Conservation (phyloP, 2,329 filamentous ascomycete genomes). For the Ceratocystis diversiconidia region DNA sequence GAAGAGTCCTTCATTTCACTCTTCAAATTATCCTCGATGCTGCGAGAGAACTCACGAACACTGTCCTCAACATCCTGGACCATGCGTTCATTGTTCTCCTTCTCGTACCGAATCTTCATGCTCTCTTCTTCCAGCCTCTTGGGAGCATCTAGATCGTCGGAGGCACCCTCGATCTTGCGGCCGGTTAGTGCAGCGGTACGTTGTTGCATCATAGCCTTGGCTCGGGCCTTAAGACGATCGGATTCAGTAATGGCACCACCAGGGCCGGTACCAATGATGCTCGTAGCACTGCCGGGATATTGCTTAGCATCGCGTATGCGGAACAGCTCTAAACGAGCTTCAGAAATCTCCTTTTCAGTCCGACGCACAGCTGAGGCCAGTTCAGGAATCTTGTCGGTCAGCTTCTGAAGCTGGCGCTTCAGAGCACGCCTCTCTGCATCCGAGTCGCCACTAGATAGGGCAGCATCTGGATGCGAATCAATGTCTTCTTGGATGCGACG, state of each 20-base stretch:
- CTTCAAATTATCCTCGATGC: constrained; percentile 77
- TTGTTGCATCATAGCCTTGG: constrained; percentile 98
- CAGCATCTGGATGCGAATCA: constrained; percentile 67
- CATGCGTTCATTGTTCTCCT: constrained; percentile 92
- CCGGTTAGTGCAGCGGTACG: constrained; percentile 84
- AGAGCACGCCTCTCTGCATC: constrained; percentile 76
- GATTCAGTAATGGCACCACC: constrained; percentile 83
- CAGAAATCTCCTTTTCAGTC: constrained; percentile 83
- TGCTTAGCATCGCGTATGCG: constrained; percentile 85
- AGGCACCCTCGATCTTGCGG: constrained; percentile 53
- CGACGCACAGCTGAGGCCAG: constrained; percentile 83
- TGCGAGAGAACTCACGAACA: constrained; percentile 71
- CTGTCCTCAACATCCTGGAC: constrained; percentile 93
- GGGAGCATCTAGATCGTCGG: constrained; percentile 64
- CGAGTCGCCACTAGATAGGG: constrained; percentile 58
- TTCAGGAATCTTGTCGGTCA: constrained; percentile 82
- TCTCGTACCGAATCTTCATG: constrained; percentile 64
- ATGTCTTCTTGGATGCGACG: constrained; percentile 88
- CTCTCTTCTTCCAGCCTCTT: constrained; percentile 82
- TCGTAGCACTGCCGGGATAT: constrained; percentile 63
- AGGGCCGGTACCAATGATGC: constrained; percentile 83
- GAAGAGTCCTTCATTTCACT: constrained; percentile 61
- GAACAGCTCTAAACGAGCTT: constrained; percentile 84
- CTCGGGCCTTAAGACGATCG: constrained; percentile 84
- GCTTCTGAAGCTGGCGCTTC: constrained; percentile 74